Evolutionary conservation across 345 rosid species (phyloP), one percentile per base, ranked within the genome.

Genomic region (Salix dunnii): DNA sequence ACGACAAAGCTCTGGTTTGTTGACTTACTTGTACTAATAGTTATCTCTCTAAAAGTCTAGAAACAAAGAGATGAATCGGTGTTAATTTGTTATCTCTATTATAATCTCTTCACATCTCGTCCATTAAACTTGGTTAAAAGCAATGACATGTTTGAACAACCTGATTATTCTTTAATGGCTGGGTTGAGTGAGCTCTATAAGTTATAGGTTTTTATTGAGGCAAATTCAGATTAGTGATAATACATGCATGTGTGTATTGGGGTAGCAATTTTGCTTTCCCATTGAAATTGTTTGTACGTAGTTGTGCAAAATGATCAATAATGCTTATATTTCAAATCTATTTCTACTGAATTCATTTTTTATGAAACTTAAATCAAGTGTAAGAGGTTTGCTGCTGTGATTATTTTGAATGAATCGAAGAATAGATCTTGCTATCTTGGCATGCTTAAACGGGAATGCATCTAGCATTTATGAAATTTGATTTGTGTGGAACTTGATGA

Each of bases 1-100:
- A 89, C 40, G 74, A 81, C 3, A 89, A 91, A 74, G 91, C 93
- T 73, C 83, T 91, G 91, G 96, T 89, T 71, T 71, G 93, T 84
- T 65, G 68, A 23, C 75, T 74, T 60, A n/a, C 27, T 72, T 77
- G 61, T 53, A 25, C 38, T 7, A 35, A 3, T 71, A 40, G 67
- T 13, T 58, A 53, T n/a, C 55, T 67, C 38, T 75, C 48, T 18
- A 25, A 33, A 12, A 67, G 1, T 3, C 42, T 8, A 25, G 17
- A 63, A 25, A 64, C 18, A 14, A 51, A 42, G 42, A 64, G 23
- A 48, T 8, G 27, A 42, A 31, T 2, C 40, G 5, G 23, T 55
- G 23, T 3, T 43, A 46, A 25, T 30, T 36, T 58, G 25, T 58
- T 18, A 55, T 58, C 33, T 31, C 33, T 71, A 10, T 51, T 28